Evolutionary conservation across 164 flowering plant species (phyloP).

Genomic region (Dillenia turbinata): DNA sequence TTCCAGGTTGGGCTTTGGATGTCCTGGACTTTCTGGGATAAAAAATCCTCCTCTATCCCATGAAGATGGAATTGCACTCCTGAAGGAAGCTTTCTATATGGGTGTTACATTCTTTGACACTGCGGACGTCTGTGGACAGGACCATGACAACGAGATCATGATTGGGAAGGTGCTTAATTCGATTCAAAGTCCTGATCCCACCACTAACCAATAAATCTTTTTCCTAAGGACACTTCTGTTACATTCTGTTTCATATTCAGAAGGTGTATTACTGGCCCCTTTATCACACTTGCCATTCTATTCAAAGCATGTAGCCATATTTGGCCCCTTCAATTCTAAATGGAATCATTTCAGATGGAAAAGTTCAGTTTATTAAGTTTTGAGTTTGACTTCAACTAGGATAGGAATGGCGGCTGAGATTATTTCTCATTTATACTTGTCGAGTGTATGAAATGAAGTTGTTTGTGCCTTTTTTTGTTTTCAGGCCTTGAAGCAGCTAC

Average conservation of each 20-base stretch:
- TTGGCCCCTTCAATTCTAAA: too few species aligned
- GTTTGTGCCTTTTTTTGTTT: neutral
- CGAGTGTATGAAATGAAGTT: neutral
- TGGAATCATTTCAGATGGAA: too few species aligned
- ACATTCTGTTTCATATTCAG: too few species aligned
- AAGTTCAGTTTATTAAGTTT: too few species aligned
- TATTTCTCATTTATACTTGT: too few species aligned
- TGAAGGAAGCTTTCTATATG: slow-evolving; percentile 40
- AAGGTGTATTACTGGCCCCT: too few species aligned
- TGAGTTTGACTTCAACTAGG: too few species aligned
- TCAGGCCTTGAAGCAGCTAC: slow-evolving; percentile 19
- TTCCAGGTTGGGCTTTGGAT: slow-evolving; percentile 65
- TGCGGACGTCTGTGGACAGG: slow-evolving; percentile 46
- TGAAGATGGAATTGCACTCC: slow-evolving; percentile 42
- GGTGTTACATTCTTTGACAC: slow-evolving; percentile 75
- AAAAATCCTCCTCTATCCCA: slow-evolving; percentile 48
- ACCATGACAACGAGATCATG: slow-evolving; percentile 45
- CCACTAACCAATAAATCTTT: too few species aligned
- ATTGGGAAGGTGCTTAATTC: slow-evolving; percentile 43
- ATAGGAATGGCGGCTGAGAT: too few species aligned
- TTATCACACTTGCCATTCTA: too few species aligned
- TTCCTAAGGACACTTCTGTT: too few species aligned
- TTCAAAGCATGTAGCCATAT: too few species aligned
- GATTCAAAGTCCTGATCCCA: neutral
- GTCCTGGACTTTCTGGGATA: slow-evolving; percentile 45